Evolutionary conservation across 768 basidiomycete genomes (phyloP), one percentile per base, ranked within the genome.

Genomic region (Boletellus ananas): DNA sequence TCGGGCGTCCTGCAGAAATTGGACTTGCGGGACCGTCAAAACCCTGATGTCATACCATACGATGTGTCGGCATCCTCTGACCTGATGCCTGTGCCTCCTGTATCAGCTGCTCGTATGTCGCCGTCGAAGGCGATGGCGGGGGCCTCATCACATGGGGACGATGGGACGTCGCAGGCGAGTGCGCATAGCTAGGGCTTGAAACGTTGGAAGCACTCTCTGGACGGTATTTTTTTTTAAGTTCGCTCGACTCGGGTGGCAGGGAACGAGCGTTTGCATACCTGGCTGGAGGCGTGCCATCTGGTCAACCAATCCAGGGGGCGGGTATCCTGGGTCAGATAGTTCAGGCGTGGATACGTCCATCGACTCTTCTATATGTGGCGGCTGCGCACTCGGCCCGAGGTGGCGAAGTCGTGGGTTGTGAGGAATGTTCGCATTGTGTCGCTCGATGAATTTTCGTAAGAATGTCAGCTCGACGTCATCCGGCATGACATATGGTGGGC

Each of bases 371-470:
- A 70, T 64, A 49, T 62, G 66, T 16, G 68, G 54, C 14, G 57
- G 68, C 38, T 68, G 67, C 43, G 57, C 62, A 41, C 49, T 54
- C 41, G 68, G 62, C 38, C 67, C 67, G 45, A 68, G 67, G 52
- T 83, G 83, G 50, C 88, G 83, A 37, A 90, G 76, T 35, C 87
- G 83, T 45, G 88, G 88, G 61, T 90, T 90, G 64, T 90, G 88
- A 46, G 86, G 80, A 36, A 88, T 79, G 34, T 81, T 79, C n/a
- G 81, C 74, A 7, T 81, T 77, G 62, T 90, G 87, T 48, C 88
- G 77, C 62, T 90, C 88, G 60, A 90, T 81, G 64, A 90, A 90
- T 69, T 85, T 87, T 55, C 86, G 81, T 39, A 90, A 78, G 70
- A 90, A 90, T 1, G 82, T 67, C 52, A 90, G 75, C 60, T 90